Evolutionary conservation across 2,329 filamentous ascomycete genomes (phyloP), one percentile per base, ranked within the genome.

Genomic region (Exserohilum turcica): DNA sequence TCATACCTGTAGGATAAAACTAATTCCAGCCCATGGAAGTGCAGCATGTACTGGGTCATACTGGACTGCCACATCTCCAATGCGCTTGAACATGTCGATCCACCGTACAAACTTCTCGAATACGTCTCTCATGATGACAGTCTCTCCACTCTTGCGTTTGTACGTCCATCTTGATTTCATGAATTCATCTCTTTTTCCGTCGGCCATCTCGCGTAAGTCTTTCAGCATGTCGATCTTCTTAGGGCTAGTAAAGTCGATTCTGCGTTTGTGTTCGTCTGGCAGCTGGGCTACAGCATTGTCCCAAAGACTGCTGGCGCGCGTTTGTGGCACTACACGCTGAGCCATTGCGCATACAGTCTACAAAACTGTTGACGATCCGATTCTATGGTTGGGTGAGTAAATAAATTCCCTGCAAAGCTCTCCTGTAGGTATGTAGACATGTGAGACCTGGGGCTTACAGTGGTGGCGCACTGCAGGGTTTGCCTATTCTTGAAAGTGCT

Each of bases 21-120:
- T 62, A 42, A 74, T 52, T 12, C 55, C 66, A 27, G 69, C 67
- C 70, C 65, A 76, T 13, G 68, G 72, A 32, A 75, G 59, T 24
- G 63, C 60, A 15, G 68, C 68, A 60, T 74, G 67, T 9, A 50
- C 60, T 2, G 72, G 68, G 48, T 74, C 65, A 54, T 66, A 71
- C 43, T 71, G 64, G 18, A 70, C 54, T 0, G 62, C 63, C 42
- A 66, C 53, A 60, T 75, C 67, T 0, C 69, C 69, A 33, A 73
- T 55, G 19, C 58, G 38, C 51, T 64, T 71, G 54, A 74, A 74
- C 29, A 48, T 61, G 18, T 71, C 56, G 21, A 71, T 33, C 56
- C 60, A 72, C 5, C 18, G 21, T 33, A 64, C 28, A 12, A 70
- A 58, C 57, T 72, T 72, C 10, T 54, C 59, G n/a, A 67, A 56